A percentile compares a stretch with the other conserved stretches of the same genome.
Evolutionary conservation across 352 stramenopile genomes (phyloP).

Genomic region (Elongisporangium anandrum): DNA sequence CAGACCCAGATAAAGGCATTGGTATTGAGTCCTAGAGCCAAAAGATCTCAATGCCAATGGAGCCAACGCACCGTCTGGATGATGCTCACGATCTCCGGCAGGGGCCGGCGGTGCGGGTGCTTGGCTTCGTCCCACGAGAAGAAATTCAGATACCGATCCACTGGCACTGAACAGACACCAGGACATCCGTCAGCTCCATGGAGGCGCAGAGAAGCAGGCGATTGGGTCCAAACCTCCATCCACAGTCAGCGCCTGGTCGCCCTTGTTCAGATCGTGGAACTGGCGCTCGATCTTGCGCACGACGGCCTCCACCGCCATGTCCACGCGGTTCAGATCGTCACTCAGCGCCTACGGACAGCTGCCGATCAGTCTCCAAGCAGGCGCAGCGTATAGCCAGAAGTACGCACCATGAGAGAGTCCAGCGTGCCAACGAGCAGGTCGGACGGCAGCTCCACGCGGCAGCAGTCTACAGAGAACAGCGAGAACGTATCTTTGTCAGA

Average conservation of each 20-base stretch:
- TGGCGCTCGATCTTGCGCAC: constrained; percentile 97
- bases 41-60: neutral
- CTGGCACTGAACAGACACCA: constrained; percentile 54
- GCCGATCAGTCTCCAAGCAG: neutral
- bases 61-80: constrained; percentile 82
- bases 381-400: neutral
- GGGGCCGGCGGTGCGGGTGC: constrained; percentile 93
- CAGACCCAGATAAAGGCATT: neutral
- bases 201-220: neutral
- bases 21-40: neutral
- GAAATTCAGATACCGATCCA: constrained; percentile 94
- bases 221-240: constrained; percentile 46
- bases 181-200: neutral
- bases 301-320: constrained; percentile 92
- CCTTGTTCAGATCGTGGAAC: constrained; percentile 92
- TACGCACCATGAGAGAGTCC: constrained; percentile 94
- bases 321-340: constrained; percentile 95
- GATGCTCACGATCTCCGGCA: constrained; percentile 94
- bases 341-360: constrained; percentile 47
- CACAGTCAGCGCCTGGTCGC: constrained; percentile 78
- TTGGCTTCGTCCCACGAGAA: constrained; percentile 99
- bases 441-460: constrained; percentile 88
- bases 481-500: constrained; percentile 5
- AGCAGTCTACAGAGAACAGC: constrained; percentile 42
- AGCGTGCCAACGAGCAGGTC: constrained; percentile 96